Base-by-base conservation (phyloP, 768 basidiomycete genomes). In the Lactifluus echinatus region DNA sequence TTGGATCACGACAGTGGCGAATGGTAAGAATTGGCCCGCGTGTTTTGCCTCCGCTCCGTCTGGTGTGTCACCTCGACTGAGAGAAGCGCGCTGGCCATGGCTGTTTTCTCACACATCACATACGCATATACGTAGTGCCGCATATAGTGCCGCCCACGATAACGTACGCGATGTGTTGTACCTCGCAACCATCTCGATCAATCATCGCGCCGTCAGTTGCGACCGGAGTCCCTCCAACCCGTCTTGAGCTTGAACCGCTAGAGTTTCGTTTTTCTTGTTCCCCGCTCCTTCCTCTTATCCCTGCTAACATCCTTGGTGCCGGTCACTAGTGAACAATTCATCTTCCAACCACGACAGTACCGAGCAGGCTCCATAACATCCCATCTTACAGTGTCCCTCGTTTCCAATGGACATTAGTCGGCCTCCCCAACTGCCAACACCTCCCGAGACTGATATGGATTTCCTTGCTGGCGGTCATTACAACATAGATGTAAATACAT, bases 391-490 rank as follows among this genome's bases (percentile, higher is more conserved):
- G 15, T 4, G 31, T 23, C 15, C 34, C 29, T 14, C 74, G 4
- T 68, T 73, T 10, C 72, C 73, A 14, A 74, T 75, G 64, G 66
- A 73, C 19, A 46, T 77, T 40, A 44, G 47, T 74, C 65, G 74
- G 72, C 36, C 69, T 66, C 47, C 66, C 58, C 58, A 50, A 45
- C 42, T 55, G 21, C 53, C 53, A 26, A 55, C 58, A 26, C 75
- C 78, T 21, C 74, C 78, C 8, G 77, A 78, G 54, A 74, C 73
- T 36, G 67, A 68, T 26, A 55, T 52, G 10, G 69, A 69, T 36
- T 51, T 51, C 52, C 42, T 59, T 4, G 28, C 6, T 4, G 34
- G 53, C 12, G 42, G 42, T 23, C 53, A 45, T 10, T 42, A 49
- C 31, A 8, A 47, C 17, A 23, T 24, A 6, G 58, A 54, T n/a